Conservation (phyloP, 2,329 filamentous ascomycete genomes). For the Diaporthe citrichinensis region DNA sequence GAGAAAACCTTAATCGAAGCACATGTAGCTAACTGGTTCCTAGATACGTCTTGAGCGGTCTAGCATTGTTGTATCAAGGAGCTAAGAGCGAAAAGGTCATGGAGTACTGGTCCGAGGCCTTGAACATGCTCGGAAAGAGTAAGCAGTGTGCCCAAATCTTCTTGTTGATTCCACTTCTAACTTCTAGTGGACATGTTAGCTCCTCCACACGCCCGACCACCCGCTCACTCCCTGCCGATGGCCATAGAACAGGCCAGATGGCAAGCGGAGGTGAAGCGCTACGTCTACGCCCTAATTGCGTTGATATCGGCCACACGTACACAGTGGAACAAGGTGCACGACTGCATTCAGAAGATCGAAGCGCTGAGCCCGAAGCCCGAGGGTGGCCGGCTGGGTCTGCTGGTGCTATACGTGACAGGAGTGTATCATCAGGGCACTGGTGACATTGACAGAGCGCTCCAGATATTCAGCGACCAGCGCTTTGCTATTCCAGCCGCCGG, state of each 20-base stretch:
- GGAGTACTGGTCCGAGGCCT: constrained; percentile 42
- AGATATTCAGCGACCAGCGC: constrained; percentile 73
- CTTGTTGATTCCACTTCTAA: constrained; percentile 1
- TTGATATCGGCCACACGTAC: constrained; percentile 79
- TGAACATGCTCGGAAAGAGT: constrained; percentile 42
- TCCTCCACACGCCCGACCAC: constrained; percentile 52
- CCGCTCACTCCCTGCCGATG: constrained; percentile 59
- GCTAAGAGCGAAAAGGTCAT: constrained; percentile 40
- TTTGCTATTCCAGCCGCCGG: constrained; percentile 67
- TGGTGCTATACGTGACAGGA: constrained; percentile 80
- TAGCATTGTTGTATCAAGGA: constrained; percentile 55
- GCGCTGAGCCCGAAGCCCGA: constrained; percentile 56
- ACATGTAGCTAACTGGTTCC: constrained; percentile 37
- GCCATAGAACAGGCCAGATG: constrained; percentile 73
- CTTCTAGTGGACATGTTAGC: constrained; percentile 45
- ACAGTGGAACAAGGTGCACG: constrained; percentile 76
- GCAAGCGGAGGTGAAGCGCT: constrained; percentile 76
- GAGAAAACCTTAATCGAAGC: neutral
- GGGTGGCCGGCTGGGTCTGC: constrained; percentile 61
- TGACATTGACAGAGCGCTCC: constrained; percentile 76
- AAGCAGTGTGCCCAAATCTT: neutral
- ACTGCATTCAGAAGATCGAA: constrained; percentile 69
- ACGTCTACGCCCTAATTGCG: constrained; percentile 79
- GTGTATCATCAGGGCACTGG: constrained; percentile 84
- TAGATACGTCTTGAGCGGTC: constrained; percentile 69